These are phyloP conservation scores for Phascolomyces articulosus DNA, from an alignment of 371 early-diverging fungal genomes.

Conservation along the genomic window DNA sequence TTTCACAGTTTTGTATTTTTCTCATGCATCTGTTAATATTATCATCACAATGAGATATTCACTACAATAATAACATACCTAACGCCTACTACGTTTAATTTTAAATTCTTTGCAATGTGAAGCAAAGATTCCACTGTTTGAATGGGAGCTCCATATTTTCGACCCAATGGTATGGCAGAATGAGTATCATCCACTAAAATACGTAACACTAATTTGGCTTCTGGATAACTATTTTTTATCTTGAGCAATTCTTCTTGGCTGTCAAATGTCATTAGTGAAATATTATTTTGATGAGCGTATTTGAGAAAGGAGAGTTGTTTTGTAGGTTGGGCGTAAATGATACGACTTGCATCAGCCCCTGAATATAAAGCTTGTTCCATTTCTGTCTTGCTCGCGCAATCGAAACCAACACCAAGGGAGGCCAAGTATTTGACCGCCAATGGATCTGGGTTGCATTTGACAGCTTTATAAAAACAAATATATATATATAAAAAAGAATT, in stretches of 20 bases:
- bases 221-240: conserved; percentile 80
- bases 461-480: conserved; percentile 62
- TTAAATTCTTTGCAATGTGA: conserved; percentile 74
- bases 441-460: conserved; percentile 96
- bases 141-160: conserved; percentile 95
- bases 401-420: conserved; percentile 88
- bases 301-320: conserved; percentile 94
- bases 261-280: conserved; percentile 96
- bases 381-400: conserved; percentile 89
- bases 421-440: conserved; percentile 82
- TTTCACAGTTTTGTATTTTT: too few species aligned
- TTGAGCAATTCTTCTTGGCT: conserved; percentile 96
- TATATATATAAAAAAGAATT: background rate
- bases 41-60: too few species aligned
- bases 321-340: conserved; percentile 98
- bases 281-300: conserved; percentile 76
- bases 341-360: conserved; percentile 67
- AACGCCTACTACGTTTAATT: conserved; percentile 88
- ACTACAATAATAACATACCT: conserved; percentile 22
- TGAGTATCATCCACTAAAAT: conserved; percentile 95
- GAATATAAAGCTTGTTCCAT: conserved; percentile 80
- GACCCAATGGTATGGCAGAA: conserved; percentile 88
- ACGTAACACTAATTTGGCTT: conserved; percentile 88
- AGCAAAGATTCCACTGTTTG: conserved; percentile 70
- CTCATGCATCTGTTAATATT: too few species aligned